Base-by-base conservation (phyloP, 2,329 filamentous ascomycete genomes). In the Sordariomycetes sp. region DNA sequence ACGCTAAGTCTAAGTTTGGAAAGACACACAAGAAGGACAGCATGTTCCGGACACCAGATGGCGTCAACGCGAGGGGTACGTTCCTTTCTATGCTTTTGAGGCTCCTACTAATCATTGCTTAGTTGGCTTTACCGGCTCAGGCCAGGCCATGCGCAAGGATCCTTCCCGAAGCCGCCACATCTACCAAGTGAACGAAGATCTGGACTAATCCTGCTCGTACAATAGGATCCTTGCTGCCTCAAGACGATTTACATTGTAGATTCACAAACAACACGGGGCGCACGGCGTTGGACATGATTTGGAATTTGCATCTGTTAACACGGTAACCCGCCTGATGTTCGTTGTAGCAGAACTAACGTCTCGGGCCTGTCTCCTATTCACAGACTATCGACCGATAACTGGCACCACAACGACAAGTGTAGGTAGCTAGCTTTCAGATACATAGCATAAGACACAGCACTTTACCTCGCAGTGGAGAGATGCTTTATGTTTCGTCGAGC, bases 121-220 rank as follows among this genome's bases (percentile, higher is more conserved):
- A 95, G 92, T 98, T 51, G 92, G 92, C 21, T 95, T 98, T 53
- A 94, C 86, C 8, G 92, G 92, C 41, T 95, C 88, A 35, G 92
- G 92, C 39, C 86, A 94, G 60, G 73, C 82, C 45, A 96, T 96
- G 92, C 84, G 87, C 47, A 95, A 94, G 59, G 92, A 95, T 54
- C 76, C 78, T 31, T 78, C 80, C 41, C 74, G 88, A 51, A 82
- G 75, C 54, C 81, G 86, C 49, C 86, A 94, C 53, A 80, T 92
- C 45, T 93, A 94, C 58, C 78, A 90, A 57, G 70, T 79, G 46
- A 79, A 73, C 49, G 81, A 83, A 36, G 82, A 87, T 39, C 66
- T 84, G 50, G 82, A 84, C 63, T 79, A 69, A 74, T 46, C 44
- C 35, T 40, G 46, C 39, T 35, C 47, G 39, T 12, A 19, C 19